Percentiles rank a stretch among this genome's conserved stretches.
Conservation (phyloP, 2,329 filamentous ascomycete species). For the Ceratocystis destructans region DNA sequence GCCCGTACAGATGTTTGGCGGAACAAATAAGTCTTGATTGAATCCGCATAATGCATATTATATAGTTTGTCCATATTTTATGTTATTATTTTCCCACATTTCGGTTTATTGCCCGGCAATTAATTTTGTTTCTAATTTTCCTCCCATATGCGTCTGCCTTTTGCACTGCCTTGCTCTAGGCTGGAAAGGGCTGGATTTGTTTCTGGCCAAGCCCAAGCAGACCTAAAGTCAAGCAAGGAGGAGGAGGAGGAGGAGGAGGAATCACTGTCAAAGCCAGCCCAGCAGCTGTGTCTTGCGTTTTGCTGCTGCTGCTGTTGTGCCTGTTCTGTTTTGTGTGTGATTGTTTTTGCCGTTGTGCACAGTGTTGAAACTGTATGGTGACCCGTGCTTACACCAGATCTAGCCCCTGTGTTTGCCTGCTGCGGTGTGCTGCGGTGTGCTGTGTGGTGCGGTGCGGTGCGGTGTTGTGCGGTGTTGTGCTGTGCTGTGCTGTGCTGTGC, state of each 20-base stretch:
- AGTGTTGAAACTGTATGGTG: background rate
- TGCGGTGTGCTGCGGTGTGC: background rate
- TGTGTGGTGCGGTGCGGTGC: background rate
- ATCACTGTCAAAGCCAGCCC: background rate
- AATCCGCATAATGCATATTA: too few relatives aligned
- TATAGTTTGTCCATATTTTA: too few relatives aligned
- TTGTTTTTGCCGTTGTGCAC: background rate
- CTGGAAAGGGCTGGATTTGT: background rate
- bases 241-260: background rate
- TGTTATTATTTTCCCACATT: too few relatives aligned
- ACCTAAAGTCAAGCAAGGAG: background rate
- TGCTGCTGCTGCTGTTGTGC: background rate
- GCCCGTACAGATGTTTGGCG: background rate
- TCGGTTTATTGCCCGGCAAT: background rate
- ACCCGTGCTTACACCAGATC: background rate
- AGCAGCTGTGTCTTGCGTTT: too few relatives aligned
- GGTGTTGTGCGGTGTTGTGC: background rate
- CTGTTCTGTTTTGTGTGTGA: background rate
- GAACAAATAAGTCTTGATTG: background rate
- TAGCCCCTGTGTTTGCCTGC: background rate
- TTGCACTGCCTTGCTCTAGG: constrained; percentile 7
- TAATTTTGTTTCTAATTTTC: background rate
- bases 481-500: background rate
- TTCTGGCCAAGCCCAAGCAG: background rate
- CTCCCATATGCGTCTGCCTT: background rate